A percentile compares a stretch with the other conserved stretches of the same genome.
Evolutionary conservation across 2,329 filamentous ascomycete species (phyloP).

Genomic region (Magnaporthales sp.): DNA sequence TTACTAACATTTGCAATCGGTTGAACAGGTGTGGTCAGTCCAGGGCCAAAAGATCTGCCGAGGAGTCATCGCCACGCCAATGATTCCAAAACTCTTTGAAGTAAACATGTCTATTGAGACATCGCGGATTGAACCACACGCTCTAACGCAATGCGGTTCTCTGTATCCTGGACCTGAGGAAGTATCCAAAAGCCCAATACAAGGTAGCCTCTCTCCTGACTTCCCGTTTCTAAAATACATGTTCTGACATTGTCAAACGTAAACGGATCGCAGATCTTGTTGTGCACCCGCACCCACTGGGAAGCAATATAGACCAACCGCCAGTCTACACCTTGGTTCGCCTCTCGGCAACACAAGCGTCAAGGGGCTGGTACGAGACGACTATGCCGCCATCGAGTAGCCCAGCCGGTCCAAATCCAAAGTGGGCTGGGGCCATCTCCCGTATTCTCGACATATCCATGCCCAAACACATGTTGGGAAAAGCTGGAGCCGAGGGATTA

Average conservation of each 20-base stretch:
- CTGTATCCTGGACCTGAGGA: slow-evolving; percentile 23
- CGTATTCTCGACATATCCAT: slow-evolving; percentile 34
- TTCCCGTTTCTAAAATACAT: background rate
- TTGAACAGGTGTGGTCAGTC: slow-evolving; percentile 32
- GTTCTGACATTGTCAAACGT: slow-evolving; percentile 7
- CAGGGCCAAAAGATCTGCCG: slow-evolving; percentile 31
- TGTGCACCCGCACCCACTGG: slow-evolving; percentile 29
- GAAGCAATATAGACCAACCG: slow-evolving; percentile 17
- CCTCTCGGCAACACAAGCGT: slow-evolving; percentile 41
- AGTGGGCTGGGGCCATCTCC: slow-evolving; percentile 40
- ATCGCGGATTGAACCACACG: slow-evolving; percentile 23
- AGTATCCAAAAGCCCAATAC: slow-evolving; percentile 34
- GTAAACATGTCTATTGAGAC: slow-evolving; percentile 27
- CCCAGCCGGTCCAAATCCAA: slow-evolving; percentile 16
- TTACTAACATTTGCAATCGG: background rate
- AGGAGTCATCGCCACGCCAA: slow-evolving; percentile 46
- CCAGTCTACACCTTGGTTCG: slow-evolving; percentile 45
- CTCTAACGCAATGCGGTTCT: slow-evolving; percentile 34
- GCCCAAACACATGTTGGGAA: slow-evolving; percentile 33
- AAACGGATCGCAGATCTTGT: slow-evolving; percentile 30
- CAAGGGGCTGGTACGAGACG: slow-evolving; percentile 44
- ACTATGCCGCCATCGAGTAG: slow-evolving; percentile 26
- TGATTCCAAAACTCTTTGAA: slow-evolving; percentile 40
- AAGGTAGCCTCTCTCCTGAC: slow-evolving; percentile 23
- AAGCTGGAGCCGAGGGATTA: slow-evolving; percentile 20